Base-by-base conservation (phyloP, 192 early-diverging fungal genomes). In the Coemansia sp. region DNA sequence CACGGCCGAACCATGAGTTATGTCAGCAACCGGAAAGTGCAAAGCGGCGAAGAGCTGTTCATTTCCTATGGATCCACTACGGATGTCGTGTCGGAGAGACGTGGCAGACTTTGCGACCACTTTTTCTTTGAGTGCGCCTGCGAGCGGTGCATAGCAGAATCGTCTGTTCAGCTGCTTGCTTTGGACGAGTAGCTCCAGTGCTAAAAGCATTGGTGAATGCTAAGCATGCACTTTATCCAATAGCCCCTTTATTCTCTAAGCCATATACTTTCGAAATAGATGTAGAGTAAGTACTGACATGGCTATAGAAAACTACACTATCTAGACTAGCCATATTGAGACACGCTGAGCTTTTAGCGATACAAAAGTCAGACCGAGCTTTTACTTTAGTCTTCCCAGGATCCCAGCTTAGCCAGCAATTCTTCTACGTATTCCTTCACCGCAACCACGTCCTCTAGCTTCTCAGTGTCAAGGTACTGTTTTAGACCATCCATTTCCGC, bases 71-170 rank as follows among this genome's bases (percentile, higher is more conserved):
- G 89, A 11, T 83, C 79, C 33, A 77, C 88, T 16, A 56, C 73
- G 12, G 79, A 77, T 11, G 39, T 67, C 0, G 56, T 76, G 9
- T 28, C 58, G 1, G 84, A 83, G 11, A 65, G 89, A 23, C 70
- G 75, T 21, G 21, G 18, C 3, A 68, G 87, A 28, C 64, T 90
- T 6, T 55, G 62, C 3, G 79, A 88, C n/a, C 66, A 88, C 62
- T 90, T 88, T 34, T 84, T 87, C 56, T 90, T 90, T 62, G 43
- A 50, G 21, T 90, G 89, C 45, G 55, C 65, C n/a, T 90, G 89
- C 60, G 52, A 61, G 12, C 65, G 84, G 43, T 90, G 89, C 62
- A 33, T 66, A 18, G 64, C 76, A 43, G 88, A 89, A 10, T 50
- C 59, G 18, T 35, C 20, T 25, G 13, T 58, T 36, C 56, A 28